phyloP scores from a whole-genome alignment of 2,329 filamentous ascomycete genomes.

The Cladosporium austrohemisphaericum region DNA sequence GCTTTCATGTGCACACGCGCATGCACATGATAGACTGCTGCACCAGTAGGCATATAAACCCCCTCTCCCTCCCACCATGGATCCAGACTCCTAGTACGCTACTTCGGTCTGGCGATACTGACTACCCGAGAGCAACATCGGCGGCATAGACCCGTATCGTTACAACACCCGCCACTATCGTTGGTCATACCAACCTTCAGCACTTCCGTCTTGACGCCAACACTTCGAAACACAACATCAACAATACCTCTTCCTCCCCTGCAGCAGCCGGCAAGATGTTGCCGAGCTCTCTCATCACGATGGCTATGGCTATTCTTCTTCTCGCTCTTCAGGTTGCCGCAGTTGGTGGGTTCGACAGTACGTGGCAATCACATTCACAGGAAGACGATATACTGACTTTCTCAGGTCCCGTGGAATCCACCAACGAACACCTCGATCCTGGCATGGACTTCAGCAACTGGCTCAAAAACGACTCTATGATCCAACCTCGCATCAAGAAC shows the following conservation, averaged over 20 bases:
- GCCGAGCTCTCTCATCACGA: neutral
- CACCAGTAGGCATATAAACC: conserved; percentile 1
- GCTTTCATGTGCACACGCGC: neutral
- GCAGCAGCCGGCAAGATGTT: neutral
- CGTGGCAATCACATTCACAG: neutral
- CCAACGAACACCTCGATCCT: neutral
- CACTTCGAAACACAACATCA: neutral
- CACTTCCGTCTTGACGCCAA: neutral
- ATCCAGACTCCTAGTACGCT: neutral
- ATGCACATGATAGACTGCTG: neutral
- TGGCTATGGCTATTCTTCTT: neutral
- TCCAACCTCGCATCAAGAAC: conserved; percentile 20
- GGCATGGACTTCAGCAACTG: neutral
- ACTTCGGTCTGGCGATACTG: too few relatives aligned
- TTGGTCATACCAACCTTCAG: too few relatives aligned
- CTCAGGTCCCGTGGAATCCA: neutral
- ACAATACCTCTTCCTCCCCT: neutral
- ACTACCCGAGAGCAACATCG: neutral
- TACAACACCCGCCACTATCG: too few relatives aligned
- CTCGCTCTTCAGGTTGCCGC: neutral
- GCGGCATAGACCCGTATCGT: too few relatives aligned
- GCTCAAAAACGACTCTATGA: neutral
- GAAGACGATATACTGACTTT: neutral
- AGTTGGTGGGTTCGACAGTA: neutral
- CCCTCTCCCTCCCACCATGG: neutral